Evolutionary conservation across 768 basidiomycete genomes (phyloP).

Genomic region (Psilocybe tampanensis): DNA sequence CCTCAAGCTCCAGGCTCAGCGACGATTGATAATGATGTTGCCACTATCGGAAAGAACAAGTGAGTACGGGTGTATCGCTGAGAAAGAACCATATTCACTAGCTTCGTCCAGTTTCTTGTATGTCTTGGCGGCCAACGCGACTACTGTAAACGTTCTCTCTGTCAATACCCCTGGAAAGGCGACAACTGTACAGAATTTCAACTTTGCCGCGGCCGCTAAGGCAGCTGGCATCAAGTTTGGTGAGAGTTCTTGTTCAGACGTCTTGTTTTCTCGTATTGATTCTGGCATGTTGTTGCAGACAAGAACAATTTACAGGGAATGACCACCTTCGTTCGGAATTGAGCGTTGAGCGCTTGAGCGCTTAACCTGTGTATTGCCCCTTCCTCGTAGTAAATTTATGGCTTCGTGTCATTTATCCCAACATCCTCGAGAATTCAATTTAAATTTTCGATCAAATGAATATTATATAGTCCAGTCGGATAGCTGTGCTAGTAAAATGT

Average conservation of each 20-base stretch:
- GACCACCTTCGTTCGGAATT: constrained; percentile 14
- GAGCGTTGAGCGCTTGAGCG: too few species aligned
- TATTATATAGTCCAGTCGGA: too few species aligned
- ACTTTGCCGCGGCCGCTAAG: constrained; percentile 22
- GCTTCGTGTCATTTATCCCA: too few species aligned
- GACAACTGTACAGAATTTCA: constrained; percentile 24
- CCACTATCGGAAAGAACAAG: constrained; percentile 39
- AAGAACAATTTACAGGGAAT: constrained; percentile 15
- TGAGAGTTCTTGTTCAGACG: too few species aligned
- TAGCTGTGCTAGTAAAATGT: too few species aligned
- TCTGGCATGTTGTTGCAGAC: too few species aligned
- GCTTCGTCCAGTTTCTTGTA: constrained; percentile 26
- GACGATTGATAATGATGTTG: constrained; percentile 44
- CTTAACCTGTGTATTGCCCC: too few species aligned
- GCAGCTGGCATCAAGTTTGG: constrained; percentile 14
- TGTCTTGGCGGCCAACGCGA: constrained; percentile 29
- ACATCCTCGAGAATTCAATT: too few species aligned
- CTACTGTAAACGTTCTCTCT: constrained; percentile 27
- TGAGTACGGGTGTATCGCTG: constrained; percentile 17
- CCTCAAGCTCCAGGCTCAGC: constrained; percentile 34
- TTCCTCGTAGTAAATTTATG: too few species aligned
- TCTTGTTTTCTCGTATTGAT: too few species aligned
- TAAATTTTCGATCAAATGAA: too few species aligned
- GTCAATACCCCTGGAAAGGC: constrained; percentile 30
- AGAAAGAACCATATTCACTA: neutral